A percentile compares a stretch with the other conserved stretches of the same genome.
Evolutionary conservation across 352 stramenopile genomes (phyloP).

Genomic region (Pythium diclinum): DNA sequence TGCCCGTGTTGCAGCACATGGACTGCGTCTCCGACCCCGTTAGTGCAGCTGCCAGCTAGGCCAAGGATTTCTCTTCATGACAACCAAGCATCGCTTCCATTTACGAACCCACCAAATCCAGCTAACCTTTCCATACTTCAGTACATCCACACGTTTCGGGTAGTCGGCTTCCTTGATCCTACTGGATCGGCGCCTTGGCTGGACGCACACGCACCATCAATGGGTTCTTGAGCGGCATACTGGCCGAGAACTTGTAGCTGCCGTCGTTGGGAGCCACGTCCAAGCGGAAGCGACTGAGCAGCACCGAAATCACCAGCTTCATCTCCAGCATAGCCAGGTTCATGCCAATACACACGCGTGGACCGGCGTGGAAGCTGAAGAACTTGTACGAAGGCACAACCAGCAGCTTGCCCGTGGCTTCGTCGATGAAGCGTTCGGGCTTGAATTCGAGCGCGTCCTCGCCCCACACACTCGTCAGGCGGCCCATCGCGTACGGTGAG

Average conservation of each 20-base stretch:
- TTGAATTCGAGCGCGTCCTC: slow-evolving; percentile 31
- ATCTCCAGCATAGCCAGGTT: slow-evolving; percentile 46
- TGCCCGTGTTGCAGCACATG: background rate
- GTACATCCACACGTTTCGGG: no score
- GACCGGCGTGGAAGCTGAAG: slow-evolving; percentile 38
- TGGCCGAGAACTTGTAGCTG: slow-evolving; percentile 18
- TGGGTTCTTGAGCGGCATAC: slow-evolving; percentile 15
- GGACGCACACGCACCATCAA: slow-evolving; percentile 4
- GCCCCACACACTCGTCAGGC: slow-evolving; percentile 33
- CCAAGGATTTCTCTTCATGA: no score
- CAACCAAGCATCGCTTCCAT: no score
- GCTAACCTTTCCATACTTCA: no score
- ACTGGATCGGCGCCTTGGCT: background rate
- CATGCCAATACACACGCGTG: slow-evolving; percentile 41
- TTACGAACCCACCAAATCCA: background rate
- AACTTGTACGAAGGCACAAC: slow-evolving; percentile 36
- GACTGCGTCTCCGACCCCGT: slow-evolving; percentile 11
- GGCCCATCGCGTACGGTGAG: slow-evolving; percentile 31
- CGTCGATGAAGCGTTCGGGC: slow-evolving; percentile 32
- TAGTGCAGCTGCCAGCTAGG: no score
- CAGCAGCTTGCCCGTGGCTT: slow-evolving; percentile 10
- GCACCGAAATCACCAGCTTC: slow-evolving; percentile 31
- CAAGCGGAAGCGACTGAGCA: slow-evolving; percentile 38
- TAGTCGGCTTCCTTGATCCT: background rate
- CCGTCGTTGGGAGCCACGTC: slow-evolving; percentile 23